Evolutionary conservation across 2,329 filamentous ascomycete genomes (phyloP), one percentile per base, ranked within the genome.

Genomic region (Fusarium sulawesiense): DNA sequence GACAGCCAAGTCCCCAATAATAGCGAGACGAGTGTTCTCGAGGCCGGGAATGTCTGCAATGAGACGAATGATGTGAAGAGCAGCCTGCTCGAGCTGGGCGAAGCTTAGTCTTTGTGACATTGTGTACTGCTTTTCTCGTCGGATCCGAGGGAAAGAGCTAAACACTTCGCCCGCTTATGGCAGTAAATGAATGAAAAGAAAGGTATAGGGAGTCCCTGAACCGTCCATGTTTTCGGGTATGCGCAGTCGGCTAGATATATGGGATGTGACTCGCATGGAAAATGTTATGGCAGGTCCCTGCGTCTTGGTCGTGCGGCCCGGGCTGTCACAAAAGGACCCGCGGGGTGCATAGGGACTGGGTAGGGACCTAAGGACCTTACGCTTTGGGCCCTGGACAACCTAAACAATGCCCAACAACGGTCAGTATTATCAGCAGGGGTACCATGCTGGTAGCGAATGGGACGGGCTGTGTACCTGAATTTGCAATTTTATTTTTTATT

Each of bases 11-110:
- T 76, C 75, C 7, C 75, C 75, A 45, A 74, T 64, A 20, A 76
- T 64, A n/a, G 73, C 75, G 20, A 76, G 64, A n/a, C 62, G 65
- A 45, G 75, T 76, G 60, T 75, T 76, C 53, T 76, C 75, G 25
- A 76, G 40, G 9, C 75, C 75, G 16, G 68, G 71, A 53, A 64
- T 76, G 56, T 76, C 71, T 32, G 70, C 61, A 93, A 98, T 84
- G 93, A 98, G 80, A 96, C 94, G 7, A 92, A 94, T 59, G 92
- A 95, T 79, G 93, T 98, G 14, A 93, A 98, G 80, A 90, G 92
- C 75, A 90, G 94, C 76, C 86, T 98, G 3, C 84, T 97, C 32
- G 88, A 91, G 44, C 68, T 76, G 74, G 65, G 71, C 72, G 66
- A 76, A 75, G 60, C 62, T 76, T 60, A 74, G 67, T 64, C 60